Evolutionary conservation across 2,329 filamentous ascomycete species (phyloP).

Genomic region (Ascosphaera acerosa): DNA sequence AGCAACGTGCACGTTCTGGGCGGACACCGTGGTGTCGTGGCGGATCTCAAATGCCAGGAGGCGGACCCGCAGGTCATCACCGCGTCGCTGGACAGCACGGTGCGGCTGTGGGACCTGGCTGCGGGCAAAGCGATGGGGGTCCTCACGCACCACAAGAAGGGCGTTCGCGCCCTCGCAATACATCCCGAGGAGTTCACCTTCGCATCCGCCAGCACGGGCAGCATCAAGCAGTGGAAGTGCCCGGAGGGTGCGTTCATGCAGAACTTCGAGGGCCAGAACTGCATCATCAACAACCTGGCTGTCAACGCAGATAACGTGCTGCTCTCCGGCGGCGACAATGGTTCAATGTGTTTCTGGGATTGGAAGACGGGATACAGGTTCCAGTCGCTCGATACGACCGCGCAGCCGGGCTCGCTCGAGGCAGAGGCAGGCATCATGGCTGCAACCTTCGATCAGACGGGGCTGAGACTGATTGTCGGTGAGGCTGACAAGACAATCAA

Average conservation of each 20-base stretch:
- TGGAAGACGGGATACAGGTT: conserved; percentile 93
- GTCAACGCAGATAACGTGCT: conserved; percentile 90
- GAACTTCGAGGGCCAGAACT: conserved; percentile 90
- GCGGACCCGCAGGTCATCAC: conserved; percentile 90
- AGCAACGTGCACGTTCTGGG: conserved; percentile 85
- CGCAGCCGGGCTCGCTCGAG: conserved; percentile 80
- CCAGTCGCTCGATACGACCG: conserved; percentile 70
- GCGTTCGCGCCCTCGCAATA: conserved; percentile 56
- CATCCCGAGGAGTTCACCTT: conserved; percentile 94
- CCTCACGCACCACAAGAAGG: conserved; percentile 95
- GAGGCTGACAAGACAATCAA: conserved; percentile 98
- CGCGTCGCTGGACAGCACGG: conserved; percentile 73
- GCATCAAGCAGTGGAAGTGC: conserved; percentile 99
- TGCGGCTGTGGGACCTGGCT: conserved; percentile 83
- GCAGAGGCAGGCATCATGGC: conserved; percentile 91
- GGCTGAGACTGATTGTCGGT: conserved; percentile 69
- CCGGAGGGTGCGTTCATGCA: conserved; percentile 98
- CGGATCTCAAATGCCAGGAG: conserved; percentile 78
- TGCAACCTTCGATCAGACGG: conserved; percentile 74
- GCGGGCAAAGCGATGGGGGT: conserved; percentile 93
- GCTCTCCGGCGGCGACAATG: conserved; percentile 88
- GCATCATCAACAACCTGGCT: conserved; percentile 81
- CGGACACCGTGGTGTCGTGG: conserved; percentile 76
- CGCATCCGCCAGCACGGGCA: conserved; percentile 68
- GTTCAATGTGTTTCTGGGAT: conserved; percentile 93